Percentiles rank a stretch among this genome's conserved stretches.
These are phyloP conservation scores for Pelargonium nanum DNA, from an alignment of 345 rosid species.

Conservation along the genomic window DNA sequence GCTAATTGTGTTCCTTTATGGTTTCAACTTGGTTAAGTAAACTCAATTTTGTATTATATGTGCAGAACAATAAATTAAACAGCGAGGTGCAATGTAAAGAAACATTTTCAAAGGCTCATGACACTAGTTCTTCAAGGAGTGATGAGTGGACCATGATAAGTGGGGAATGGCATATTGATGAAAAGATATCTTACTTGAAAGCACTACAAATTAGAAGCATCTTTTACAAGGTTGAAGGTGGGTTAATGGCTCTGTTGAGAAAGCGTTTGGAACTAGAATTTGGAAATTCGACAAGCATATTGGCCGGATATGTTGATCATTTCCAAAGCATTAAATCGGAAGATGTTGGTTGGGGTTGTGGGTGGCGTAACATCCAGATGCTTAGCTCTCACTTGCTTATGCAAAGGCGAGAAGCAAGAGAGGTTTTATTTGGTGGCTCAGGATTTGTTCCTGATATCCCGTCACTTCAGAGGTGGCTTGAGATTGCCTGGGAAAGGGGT, in stretches of 20 bases:
- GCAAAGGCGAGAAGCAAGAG: slow-evolving; percentile 32
- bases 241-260: slow-evolving; percentile 44
- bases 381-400: slow-evolving; percentile 54
- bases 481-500: slow-evolving; percentile 70
- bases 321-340: slow-evolving; percentile 39
- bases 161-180: slow-evolving; percentile 8
- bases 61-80: background rate
- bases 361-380: slow-evolving; percentile 81
- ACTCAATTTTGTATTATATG: background rate
- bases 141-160: background rate
- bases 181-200: slow-evolving; percentile 23
- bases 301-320: slow-evolving; percentile 55
- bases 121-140: slow-evolving; percentile 1
- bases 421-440: slow-evolving; percentile 49
- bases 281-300: slow-evolving; percentile 16
- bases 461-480: slow-evolving; percentile 71
- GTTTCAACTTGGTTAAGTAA: background rate
- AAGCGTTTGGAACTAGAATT: slow-evolving; percentile 39
- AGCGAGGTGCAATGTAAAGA: background rate
- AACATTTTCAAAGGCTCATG: background rate
- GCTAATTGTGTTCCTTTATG: no score
- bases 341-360: slow-evolving; percentile 81
- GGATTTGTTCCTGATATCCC: slow-evolving; percentile 65
- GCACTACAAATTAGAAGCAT: slow-evolving; percentile 33
- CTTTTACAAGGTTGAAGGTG: slow-evolving; percentile 38